phyloP scores from a whole-genome alignment of 2,329 filamentous ascomycete genomes.

The Fonsecaea nubica region DNA sequence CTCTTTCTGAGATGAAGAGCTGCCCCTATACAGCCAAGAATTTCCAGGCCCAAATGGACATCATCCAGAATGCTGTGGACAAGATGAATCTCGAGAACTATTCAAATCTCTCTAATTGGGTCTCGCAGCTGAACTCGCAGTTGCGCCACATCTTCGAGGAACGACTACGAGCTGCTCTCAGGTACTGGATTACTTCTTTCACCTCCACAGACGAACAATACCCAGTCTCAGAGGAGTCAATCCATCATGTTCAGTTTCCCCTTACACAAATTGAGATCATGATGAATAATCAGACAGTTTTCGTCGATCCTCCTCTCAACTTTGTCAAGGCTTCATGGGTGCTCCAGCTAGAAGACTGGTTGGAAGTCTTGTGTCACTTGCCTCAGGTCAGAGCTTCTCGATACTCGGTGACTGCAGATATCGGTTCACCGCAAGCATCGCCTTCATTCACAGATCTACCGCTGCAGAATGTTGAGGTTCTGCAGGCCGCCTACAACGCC shows the following conservation, averaged over 20 bases:
- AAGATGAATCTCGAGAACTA: conserved; percentile 97
- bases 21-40: conserved; percentile 82
- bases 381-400: conserved; percentile 93
- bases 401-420: conserved; percentile 84
- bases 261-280: conserved; percentile 85
- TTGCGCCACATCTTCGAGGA: conserved; percentile 80
- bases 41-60: conserved; percentile 80
- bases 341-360: conserved; percentile 88
- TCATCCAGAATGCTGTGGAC: conserved; percentile 90
- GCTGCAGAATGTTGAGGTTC: conserved; percentile 77
- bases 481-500: conserved; percentile 79
- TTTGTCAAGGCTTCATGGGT: conserved; percentile 94
- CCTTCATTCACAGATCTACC: conserved; percentile 84
- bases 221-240: conserved; percentile 31
- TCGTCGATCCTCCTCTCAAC: conserved; percentile 90
- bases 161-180: conserved; percentile 84
- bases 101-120: conserved; percentile 90
- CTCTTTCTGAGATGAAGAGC: conserved; percentile 79
- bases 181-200: conserved; percentile 87
- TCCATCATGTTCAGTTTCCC: conserved; percentile 51
- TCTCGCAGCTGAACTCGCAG: conserved; percentile 81
- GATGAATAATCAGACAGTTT: conserved; percentile 98
- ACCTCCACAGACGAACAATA: conserved; percentile 56
- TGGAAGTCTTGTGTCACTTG: conserved; percentile 88
- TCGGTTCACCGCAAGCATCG: conserved; percentile 65